Base-by-base conservation (phyloP, 345 rosid genomes). In the Turnera subulata region DNA sequence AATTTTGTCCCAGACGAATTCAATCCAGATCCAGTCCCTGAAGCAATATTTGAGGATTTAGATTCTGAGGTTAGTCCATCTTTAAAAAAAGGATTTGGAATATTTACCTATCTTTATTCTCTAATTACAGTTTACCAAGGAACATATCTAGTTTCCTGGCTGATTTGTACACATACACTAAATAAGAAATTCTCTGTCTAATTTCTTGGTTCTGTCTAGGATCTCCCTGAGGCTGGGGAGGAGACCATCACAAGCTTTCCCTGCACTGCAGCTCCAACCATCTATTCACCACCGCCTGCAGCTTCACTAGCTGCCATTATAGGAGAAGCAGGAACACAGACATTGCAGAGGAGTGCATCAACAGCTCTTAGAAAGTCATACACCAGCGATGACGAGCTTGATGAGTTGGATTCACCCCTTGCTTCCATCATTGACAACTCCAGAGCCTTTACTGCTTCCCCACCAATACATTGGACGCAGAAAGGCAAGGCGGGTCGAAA, bases 1-100 rank as follows among this genome's bases (percentile, higher is more conserved):
- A 77, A 75, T 73, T 92, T 92, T 66, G 89, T 89, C 58, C 93
- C 98, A 0, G 98, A 92, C 12, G 95, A 89, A 58, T 92, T 84
- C 70, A 81, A 82, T 67, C 98, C 98, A 1, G 75, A 78, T 40
- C 83, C 89, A 61, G 80, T 86, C 59, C 88, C 96, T 1, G 72
- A 78, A 46, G 53, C 85, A 21, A 70, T 92, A 65, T 64, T 89
- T 42, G 82, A 84, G 50, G 72, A 80, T 66, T 50, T 92, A 37
- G 80, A 83, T 38, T 73, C 77, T 14, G 91, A 89, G 96, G 98
- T 89, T 53, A 62, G 83, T 65, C 63, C 44, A 33, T 39, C 6
- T 48, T 4, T 39, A 49, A 23, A 45, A 50, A 54, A 29, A 8
- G 35, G 8, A 8, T 29, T 29, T 3, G 8, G 35, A 3, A 4